phyloP scores from a whole-genome alignment of 148 eudicot genomes.

The Rhododendron mucronatum region DNA sequence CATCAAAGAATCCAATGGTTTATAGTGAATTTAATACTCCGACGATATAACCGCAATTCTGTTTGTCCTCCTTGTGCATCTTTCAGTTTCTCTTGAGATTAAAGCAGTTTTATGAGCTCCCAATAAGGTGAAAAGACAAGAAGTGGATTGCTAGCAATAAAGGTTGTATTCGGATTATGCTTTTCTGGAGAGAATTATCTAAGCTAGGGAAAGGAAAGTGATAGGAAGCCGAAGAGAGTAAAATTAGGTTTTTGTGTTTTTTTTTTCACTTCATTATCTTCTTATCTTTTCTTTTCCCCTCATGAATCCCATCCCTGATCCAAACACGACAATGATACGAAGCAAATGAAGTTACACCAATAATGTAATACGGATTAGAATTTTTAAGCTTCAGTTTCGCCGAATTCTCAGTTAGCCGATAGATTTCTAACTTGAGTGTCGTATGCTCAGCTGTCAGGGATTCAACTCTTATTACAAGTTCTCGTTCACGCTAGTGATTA shows the following conservation, averaged over 20 bases:
- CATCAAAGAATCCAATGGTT: no score
- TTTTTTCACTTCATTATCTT: background rate
- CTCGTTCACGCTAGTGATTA: constrained; percentile 27
- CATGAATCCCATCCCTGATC: background rate
- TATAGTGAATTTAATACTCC: no score
- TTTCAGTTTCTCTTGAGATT: constrained; percentile 60
- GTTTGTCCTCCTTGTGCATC: constrained; percentile 25
- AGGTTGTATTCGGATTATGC: background rate
- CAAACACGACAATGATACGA: background rate
- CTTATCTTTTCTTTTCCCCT: background rate
- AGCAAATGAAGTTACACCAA: constrained; percentile 31
- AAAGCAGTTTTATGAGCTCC: background rate
- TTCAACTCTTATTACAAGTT: constrained; percentile 65
- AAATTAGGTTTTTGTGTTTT: background rate
- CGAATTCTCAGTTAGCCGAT: constrained; percentile 53
- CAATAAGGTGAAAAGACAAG: background rate
- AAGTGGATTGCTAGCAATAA: background rate
- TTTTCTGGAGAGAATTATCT: background rate
- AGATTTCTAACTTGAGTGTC: constrained; percentile 64
- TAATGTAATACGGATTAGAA: constrained; percentile 19
- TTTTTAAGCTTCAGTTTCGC: constrained; percentile 65
- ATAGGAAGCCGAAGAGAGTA: background rate
- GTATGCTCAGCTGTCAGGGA: constrained; percentile 60
- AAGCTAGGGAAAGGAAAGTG: background rate
- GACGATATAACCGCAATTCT: constrained; percentile 6